Evolutionary conservation across 805 yeast genomes (phyloP).

Genomic region (Lipomyces kockii): DNA sequence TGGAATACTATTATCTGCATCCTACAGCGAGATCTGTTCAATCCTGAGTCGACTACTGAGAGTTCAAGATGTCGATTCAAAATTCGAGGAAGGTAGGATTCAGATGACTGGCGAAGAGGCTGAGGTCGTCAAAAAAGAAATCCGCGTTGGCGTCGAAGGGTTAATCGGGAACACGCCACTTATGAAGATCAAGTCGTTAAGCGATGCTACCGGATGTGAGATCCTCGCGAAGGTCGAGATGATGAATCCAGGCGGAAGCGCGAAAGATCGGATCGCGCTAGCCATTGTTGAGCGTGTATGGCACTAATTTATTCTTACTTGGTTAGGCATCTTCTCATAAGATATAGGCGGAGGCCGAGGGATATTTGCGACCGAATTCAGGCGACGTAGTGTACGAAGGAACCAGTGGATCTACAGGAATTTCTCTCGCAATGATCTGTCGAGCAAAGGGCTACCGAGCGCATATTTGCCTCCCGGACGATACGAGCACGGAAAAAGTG

Average conservation of each 20-base stretch:
- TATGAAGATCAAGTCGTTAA: slow-evolving; percentile 71
- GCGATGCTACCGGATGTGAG: slow-evolving; percentile 74
- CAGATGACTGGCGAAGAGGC: not conserved
- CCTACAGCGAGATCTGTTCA: not conserved
- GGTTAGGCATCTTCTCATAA: slow-evolving; percentile 52
- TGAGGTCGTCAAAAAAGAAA: not conserved
- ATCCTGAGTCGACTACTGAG: not conserved
- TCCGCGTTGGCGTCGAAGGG: slow-evolving; percentile 65
- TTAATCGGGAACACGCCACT: slow-evolving; percentile 91
- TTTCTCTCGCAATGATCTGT: slow-evolving; percentile 88
- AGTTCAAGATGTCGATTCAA: not conserved
- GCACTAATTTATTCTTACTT: too few species aligned
- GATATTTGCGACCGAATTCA: slow-evolving; percentile 59
- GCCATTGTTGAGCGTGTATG: slow-evolving; percentile 71
- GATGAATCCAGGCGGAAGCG: slow-evolving; percentile 91
- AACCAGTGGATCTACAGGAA: slow-evolving; percentile 96
- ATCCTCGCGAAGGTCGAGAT: slow-evolving; percentile 87
- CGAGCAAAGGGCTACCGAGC: slow-evolving; percentile 86
- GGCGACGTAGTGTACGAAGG: slow-evolving; percentile 90
- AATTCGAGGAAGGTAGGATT: not conserved
- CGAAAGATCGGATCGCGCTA: slow-evolving; percentile 91
- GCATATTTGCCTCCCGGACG: slow-evolving; percentile 94
- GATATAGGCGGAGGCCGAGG: slow-evolving; percentile 63
- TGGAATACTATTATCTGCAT: slow-evolving; percentile 3
- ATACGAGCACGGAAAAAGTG: slow-evolving; percentile 83